Evolutionary conservation across 306 rosid genomes (phyloP).

Genomic region (Prunus campanulata): DNA sequence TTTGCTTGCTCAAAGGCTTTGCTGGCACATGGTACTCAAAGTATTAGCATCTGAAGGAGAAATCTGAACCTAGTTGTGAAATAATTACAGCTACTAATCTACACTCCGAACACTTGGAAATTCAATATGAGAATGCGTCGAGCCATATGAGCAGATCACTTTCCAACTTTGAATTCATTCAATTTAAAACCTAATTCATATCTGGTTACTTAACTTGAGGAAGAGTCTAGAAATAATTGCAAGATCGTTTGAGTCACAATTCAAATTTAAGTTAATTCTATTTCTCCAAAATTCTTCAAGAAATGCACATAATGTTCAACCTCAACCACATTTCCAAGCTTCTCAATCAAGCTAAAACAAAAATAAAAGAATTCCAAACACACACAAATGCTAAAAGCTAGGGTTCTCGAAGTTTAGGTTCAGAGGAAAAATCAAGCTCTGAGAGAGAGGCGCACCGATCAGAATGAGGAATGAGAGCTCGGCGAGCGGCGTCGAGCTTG

Average conservation of each 20-base stretch:
- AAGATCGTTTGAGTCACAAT: not conserved
- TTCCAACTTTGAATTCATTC: not conserved
- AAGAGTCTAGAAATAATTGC: not conserved
- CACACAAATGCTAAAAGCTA: not conserved
- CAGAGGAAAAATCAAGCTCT: not conserved
- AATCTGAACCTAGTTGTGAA: not conserved
- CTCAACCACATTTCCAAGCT: not conserved
- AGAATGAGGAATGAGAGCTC: slow-evolving; percentile 47
- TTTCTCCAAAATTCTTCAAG: not conserved
- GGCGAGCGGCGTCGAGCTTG: slow-evolving; percentile 49
- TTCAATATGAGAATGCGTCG: not conserved
- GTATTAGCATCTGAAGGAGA: slow-evolving; percentile 11
- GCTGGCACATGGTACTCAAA: slow-evolving; percentile 32
- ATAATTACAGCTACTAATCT: not conserved
- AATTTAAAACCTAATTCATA: not conserved
- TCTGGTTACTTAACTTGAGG: not conserved
- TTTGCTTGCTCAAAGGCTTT: slow-evolving; percentile 83
- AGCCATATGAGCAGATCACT: not conserved
- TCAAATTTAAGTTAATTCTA: not conserved
- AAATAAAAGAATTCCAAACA: not conserved
- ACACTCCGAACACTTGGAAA: not conserved
- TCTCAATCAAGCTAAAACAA: not conserved
- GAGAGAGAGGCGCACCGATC: slow-evolving; percentile 50
- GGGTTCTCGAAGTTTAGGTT: not conserved
- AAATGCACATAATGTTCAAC: not conserved